Percentiles rank a stretch among this genome's conserved stretches.
These are phyloP conservation scores for Trypanosoma boissoni DNA, from an alignment of 208 protist genomes.

Conservation along the genomic window DNA sequence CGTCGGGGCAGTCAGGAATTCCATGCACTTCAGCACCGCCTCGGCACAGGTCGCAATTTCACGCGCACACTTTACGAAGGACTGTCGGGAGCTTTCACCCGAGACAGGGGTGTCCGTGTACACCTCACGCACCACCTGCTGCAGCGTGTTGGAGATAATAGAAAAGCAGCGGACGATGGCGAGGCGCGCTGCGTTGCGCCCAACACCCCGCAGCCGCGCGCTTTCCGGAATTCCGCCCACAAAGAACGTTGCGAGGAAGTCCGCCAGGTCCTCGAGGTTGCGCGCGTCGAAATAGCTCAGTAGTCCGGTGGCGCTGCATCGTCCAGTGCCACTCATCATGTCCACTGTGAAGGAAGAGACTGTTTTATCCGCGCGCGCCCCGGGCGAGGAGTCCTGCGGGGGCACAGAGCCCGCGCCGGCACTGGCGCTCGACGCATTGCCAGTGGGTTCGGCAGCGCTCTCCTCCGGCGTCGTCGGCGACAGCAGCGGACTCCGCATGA, in stretches of 20 bases:
- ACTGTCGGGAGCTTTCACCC: neutral
- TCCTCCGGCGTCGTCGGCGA: too few relatives aligned
- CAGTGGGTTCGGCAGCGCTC: too few relatives aligned
- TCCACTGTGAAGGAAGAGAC: conserved; percentile 29
- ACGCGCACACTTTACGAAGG: conserved; percentile 42
- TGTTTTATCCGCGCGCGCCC: neutral
- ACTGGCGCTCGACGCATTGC: too few relatives aligned
- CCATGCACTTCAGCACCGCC: conserved; percentile 51
- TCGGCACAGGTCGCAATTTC: conserved; percentile 55
- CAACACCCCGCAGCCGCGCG: conserved; percentile 53
- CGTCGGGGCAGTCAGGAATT: conserved; percentile 39
- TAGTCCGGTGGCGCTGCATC: neutral
- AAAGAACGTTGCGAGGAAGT: conserved; percentile 56
- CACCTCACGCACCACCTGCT: conserved; percentile 56
- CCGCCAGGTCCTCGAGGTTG: conserved; percentile 57
- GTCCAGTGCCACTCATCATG: neutral
- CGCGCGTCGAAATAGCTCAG: conserved; percentile 28
- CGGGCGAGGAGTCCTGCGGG: neutral
- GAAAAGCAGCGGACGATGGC: conserved; percentile 76
- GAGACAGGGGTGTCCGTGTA: conserved; percentile 21
- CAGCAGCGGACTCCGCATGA: too few relatives aligned
- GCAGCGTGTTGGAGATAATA: conserved; percentile 53
- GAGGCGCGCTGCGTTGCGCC: conserved; percentile 50
- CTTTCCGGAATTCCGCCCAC: conserved; percentile 53
- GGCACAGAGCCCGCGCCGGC: neutral